A percentile compares a stretch with the other conserved stretches of the same genome.
phyloP scores from a whole-genome alignment of 2,329 filamentous ascomycete species.

The Neophaeococcomyces aloes region DNA sequence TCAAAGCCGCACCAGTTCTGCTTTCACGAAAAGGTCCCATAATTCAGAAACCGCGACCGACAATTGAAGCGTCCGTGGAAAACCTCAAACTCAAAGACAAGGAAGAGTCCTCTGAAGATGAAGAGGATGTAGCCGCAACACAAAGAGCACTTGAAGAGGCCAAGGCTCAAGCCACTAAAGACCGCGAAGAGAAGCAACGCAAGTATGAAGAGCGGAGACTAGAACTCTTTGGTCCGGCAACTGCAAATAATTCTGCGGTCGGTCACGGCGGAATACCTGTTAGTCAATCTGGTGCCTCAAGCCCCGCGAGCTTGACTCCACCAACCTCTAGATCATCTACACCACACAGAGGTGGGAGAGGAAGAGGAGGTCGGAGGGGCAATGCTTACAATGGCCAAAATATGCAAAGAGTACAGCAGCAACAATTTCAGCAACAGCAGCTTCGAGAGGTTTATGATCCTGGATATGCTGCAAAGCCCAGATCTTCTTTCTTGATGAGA shows the following conservation, averaged over 20 bases:
- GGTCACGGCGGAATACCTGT: conserved; percentile 6
- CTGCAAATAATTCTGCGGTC: conserved; percentile 17
- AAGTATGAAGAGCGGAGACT: conserved; percentile 83
- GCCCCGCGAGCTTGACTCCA: conserved; percentile 53
- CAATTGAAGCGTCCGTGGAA: conserved; percentile 11
- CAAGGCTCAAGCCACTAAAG: conserved; percentile 62
- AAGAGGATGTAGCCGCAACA: conserved; percentile 48
- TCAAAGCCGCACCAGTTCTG: conserved; percentile 74
- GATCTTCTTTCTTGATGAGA: conserved; percentile 38
- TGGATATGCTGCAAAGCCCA: conserved; percentile 55
- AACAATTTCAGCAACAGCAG: conserved; percentile 19
- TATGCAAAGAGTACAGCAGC: conserved; percentile 22
- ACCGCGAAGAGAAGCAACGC: conserved; percentile 79
- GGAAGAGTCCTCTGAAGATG: conserved; percentile 51
- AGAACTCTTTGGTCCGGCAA: conserved; percentile 64
- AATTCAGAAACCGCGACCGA: conserved; percentile 13
- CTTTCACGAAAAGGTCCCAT: conserved; percentile 58
- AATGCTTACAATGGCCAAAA: conserved; percentile 12
- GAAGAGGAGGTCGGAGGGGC: conserved; percentile 28
- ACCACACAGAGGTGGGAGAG: conserved; percentile 38
- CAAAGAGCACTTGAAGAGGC: conserved; percentile 66
- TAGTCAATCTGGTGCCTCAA: conserved; percentile 45
- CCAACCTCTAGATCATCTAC: conserved; percentile 35
- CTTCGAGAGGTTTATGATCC: conserved; percentile 67
- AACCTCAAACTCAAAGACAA: conserved; percentile 36